Conservation (phyloP, 106 monocot species). For the Phalaenopsis aphrodite region DNA sequence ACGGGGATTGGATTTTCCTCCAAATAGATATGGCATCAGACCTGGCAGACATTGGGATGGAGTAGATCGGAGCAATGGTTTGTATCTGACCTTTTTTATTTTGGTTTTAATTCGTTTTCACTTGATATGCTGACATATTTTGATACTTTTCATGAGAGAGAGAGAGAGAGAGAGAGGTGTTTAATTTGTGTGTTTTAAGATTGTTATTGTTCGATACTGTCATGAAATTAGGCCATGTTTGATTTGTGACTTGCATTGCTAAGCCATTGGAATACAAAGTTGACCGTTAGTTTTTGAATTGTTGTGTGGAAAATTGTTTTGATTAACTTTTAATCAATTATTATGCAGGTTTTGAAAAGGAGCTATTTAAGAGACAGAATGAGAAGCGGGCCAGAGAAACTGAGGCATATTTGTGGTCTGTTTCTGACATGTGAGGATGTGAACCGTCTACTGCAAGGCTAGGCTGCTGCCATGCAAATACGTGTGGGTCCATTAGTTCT, state of each 20-base stretch:
- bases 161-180: no score
- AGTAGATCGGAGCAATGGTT: slow-evolving; percentile 88
- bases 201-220: no score
- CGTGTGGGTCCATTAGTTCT: not conserved
- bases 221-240: no score
- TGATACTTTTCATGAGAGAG: no score
- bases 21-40: slow-evolving; percentile 83
- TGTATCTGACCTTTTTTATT: slow-evolving; percentile 17
- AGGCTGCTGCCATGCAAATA: not conserved
- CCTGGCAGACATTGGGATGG: slow-evolving; percentile 99
- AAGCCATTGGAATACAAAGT: not conserved
- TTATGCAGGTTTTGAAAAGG: slow-evolving; percentile 70
- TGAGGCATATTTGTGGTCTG: slow-evolving; percentile 88
- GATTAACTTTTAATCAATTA: not conserved
- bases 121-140: no score
- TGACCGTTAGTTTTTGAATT: not conserved
- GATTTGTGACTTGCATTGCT: not conserved
- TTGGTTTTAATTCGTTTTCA: not conserved
- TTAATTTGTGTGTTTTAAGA: no score
- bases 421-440: slow-evolving; percentile 36
- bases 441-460: not conserved
- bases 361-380: slow-evolving; percentile 65
- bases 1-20: slow-evolving; percentile 73
- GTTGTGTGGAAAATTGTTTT: not conserved
- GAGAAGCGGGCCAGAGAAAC: slow-evolving; percentile 61